These are phyloP conservation scores for Paecilomyces fulvus DNA, from an alignment of 2,329 filamentous ascomycete species.

Conservation along the genomic window DNA sequence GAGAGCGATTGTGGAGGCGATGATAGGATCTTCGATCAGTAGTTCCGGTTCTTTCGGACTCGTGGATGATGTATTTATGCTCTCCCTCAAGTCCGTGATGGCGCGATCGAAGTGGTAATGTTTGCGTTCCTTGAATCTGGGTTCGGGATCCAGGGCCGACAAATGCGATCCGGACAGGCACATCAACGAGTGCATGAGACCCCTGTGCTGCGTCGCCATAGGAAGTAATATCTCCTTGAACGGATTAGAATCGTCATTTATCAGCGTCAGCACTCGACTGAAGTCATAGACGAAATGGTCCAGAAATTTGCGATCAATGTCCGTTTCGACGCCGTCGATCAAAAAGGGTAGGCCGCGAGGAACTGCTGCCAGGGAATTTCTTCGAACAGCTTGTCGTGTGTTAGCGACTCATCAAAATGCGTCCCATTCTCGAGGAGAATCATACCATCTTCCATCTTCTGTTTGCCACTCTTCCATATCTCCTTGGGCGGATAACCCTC, in stretches of 20 bases:
- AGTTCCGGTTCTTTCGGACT: constrained; percentile 20
- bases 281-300: constrained; percentile 74
- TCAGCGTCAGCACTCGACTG: constrained; percentile 72
- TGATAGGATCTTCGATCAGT: constrained; percentile 49
- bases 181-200: constrained; percentile 84
- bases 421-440: neutral
- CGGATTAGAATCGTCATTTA: constrained; percentile 71
- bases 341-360: constrained; percentile 49
- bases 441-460: constrained; percentile 59
- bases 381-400: constrained; percentile 18
- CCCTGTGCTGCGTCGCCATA: constrained; percentile 69
- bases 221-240: constrained; percentile 79
- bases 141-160: constrained; percentile 43
- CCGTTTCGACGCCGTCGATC: constrained; percentile 72
- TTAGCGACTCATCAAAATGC: neutral
- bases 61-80: constrained; percentile 24
- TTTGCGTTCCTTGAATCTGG: constrained; percentile 46
- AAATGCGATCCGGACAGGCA: constrained; percentile 73
- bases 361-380: constrained; percentile 22
- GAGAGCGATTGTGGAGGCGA: constrained; percentile 52
- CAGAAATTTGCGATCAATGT: constrained; percentile 70
- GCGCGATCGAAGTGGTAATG: constrained; percentile 44
- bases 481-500: constrained; percentile 84
- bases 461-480: constrained; percentile 78
- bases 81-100: constrained; percentile 32